Percentiles rank a stretch among this genome's conserved stretches.
phyloP scores from a whole-genome alignment of 441 rosid species.

The Adansonia grandidieri region DNA sequence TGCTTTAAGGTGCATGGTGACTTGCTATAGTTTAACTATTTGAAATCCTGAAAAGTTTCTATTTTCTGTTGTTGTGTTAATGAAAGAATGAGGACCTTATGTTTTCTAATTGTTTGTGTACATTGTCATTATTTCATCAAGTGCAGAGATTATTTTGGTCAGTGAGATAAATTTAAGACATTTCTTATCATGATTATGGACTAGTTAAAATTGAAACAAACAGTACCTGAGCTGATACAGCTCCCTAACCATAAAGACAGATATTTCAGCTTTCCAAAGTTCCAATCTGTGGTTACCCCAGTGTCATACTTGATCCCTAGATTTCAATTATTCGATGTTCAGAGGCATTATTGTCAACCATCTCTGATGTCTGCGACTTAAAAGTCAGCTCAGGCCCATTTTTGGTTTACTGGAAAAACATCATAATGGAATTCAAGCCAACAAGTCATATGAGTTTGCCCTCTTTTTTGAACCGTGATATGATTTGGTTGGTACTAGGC shows the following conservation, averaged over 20 bases:
- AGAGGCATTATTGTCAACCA: not conserved
- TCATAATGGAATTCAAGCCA: not conserved
- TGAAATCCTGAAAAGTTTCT: constrained; percentile 3
- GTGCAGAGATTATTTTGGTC: not conserved
- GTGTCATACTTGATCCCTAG: not conserved
- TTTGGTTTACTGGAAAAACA: not conserved
- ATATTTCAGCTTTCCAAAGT: not conserved
- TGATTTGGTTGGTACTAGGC: not conserved
- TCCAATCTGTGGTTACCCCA: not conserved
- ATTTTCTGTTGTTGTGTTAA: not conserved
- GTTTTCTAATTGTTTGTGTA: not conserved
- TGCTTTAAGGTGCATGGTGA: constrained; percentile 71
- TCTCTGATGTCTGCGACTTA: not conserved
- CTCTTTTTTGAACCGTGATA: not conserved
- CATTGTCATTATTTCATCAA: constrained; percentile 9
- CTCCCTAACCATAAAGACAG: not conserved
- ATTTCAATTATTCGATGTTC: not conserved
- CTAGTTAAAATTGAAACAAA: not conserved
- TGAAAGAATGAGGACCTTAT: not conserved
- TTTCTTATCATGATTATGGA: not conserved
- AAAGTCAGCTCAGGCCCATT: not conserved
- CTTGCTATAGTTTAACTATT: constrained; percentile 23
- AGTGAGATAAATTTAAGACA: not conserved
- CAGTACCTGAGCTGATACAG: not conserved
- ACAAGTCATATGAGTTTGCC: not conserved